Percentiles rank a stretch among this genome's conserved stretches.
phyloP scores from a whole-genome alignment of 1,139 yeast genomes.

The Hemisphaericaspora subhashii region DNA sequence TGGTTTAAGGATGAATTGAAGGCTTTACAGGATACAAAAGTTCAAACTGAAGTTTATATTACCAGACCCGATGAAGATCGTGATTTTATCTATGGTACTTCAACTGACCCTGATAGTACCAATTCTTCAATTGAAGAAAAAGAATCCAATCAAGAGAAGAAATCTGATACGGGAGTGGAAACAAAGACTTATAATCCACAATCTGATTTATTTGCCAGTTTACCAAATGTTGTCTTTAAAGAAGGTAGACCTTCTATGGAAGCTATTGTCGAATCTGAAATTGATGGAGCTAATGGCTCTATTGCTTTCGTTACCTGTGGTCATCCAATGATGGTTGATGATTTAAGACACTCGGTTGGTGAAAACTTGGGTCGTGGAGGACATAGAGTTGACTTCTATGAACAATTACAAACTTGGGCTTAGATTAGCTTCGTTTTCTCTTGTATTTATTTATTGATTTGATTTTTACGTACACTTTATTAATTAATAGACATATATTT shows the following conservation, averaged over 20 bases:
- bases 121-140: conserved; percentile 7
- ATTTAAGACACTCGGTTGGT: conserved; percentile 26
- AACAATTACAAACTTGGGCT: conserved; percentile 30
- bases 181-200: conserved; percentile 6
- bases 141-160: conserved; percentile 16
- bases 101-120: too few species aligned
- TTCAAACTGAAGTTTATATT: conserved; percentile 30
- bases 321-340: conserved; percentile 38
- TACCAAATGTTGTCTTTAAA: conserved; percentile 25
- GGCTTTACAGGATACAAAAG: conserved; percentile 23
- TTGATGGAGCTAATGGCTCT: conserved; percentile 25
- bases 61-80: conserved; percentile 25
- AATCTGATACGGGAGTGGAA: conserved; percentile 7
- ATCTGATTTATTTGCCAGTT: conserved; percentile 12
- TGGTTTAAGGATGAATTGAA: conserved; percentile 39
- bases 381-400: conserved; percentile 27
- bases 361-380: conserved; percentile 20
- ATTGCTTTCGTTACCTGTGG: conserved; percentile 39
- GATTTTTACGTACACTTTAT: background rate
- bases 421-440: background rate
- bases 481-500: background rate
- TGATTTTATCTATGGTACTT: conserved; percentile 5
- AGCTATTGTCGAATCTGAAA: conserved; percentile 21
- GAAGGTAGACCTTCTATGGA: conserved; percentile 34
- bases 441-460: background rate